Conservation (phyloP, 2,329 filamentous ascomycete species). For the Mycosphaerella arachidis region DNA sequence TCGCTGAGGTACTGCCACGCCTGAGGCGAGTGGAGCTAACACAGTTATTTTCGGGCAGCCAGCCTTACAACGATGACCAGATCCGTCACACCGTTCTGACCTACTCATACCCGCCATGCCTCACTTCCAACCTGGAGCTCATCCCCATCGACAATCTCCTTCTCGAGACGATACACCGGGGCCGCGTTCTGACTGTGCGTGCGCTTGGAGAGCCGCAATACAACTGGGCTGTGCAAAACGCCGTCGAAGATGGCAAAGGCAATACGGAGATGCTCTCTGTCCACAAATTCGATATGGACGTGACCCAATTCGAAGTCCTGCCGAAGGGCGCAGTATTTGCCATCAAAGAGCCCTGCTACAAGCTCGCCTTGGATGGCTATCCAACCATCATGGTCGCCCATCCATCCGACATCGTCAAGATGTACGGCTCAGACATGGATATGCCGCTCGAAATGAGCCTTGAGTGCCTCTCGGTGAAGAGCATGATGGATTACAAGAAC, state of each 20-base stretch:
- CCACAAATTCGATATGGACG: slow-evolving; percentile 12
- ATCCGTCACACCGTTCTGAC: slow-evolving; percentile 9
- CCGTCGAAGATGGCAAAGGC: slow-evolving; percentile 36
- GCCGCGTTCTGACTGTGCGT: slow-evolving; percentile 19
- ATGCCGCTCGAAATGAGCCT: slow-evolving; percentile 9
- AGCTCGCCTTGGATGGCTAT: slow-evolving; percentile 11
- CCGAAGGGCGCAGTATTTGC: slow-evolving; percentile 17
- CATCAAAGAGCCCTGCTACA: slow-evolving; percentile 29
- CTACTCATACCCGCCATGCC: slow-evolving; percentile 22
- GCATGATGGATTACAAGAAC: slow-evolving; percentile 13
- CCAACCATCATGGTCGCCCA: slow-evolving; percentile 25
- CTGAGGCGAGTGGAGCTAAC: no score
- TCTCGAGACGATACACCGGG: slow-evolving; percentile 23
- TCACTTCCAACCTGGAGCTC: slow-evolving; percentile 8
- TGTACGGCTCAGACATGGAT: slow-evolving; percentile 8
- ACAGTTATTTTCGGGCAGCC: no score
- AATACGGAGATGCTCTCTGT: slow-evolving; percentile 30
- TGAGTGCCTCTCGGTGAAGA: neutral
- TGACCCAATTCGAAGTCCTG: slow-evolving; percentile 9
- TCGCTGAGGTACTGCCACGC: no score
- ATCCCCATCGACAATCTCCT: slow-evolving; percentile 20
- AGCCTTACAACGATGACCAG: no score
- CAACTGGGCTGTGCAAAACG: slow-evolving; percentile 9
- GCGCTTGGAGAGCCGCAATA: slow-evolving; percentile 13
- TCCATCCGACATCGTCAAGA: slow-evolving; percentile 23